Percentiles rank a stretch among this genome's conserved stretches.
Evolutionary conservation across 257 asterid species (phyloP).

Genomic region (Primulina eburnea): DNA sequence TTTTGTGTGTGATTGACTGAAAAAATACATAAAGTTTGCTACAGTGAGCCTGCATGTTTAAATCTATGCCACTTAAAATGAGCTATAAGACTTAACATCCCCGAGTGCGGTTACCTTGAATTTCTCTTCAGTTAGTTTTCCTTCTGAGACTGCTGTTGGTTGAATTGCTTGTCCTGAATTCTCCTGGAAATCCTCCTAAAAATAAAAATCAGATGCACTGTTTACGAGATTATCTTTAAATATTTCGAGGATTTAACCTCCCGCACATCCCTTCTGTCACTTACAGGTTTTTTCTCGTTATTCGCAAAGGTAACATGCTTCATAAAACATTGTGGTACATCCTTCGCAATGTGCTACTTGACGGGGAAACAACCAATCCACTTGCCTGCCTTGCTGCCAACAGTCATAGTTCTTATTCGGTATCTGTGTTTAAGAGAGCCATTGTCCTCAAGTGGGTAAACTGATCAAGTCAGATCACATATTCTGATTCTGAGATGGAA

Average conservation of each 20-base stretch:
- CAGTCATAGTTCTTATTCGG: constrained; percentile 28
- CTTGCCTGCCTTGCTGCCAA: no score
- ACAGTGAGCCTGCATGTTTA: no score
- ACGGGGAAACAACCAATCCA: no score
- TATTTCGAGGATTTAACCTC: constrained; percentile 59
- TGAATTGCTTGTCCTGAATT: constrained; percentile 5
- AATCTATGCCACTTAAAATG: no score
- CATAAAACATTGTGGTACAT: no score
- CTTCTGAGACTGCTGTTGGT: constrained; percentile 40
- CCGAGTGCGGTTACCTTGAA: no score
- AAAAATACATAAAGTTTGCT: no score
- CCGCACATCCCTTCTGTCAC: constrained; percentile 71
- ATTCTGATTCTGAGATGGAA: constrained; percentile 48
- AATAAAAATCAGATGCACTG: constrained; percentile 67
- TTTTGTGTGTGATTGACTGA: no score
- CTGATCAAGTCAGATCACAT: constrained; percentile 31
- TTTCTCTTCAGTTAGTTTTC: constrained; percentile 20
- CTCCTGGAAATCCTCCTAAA: constrained; percentile 51
- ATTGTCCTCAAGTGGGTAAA: constrained; percentile 36
- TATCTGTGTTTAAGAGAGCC: constrained; percentile 40
- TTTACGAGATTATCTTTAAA: constrained; percentile 50
- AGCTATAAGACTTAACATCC: no score
- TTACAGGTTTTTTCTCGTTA: constrained; percentile 7
- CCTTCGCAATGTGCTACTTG: no score
- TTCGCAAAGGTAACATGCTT: no score